Evolutionary conservation across 306 rosid genomes (phyloP), one percentile per base, ranked within the genome.

Genomic region (Fragaria iinumae): DNA sequence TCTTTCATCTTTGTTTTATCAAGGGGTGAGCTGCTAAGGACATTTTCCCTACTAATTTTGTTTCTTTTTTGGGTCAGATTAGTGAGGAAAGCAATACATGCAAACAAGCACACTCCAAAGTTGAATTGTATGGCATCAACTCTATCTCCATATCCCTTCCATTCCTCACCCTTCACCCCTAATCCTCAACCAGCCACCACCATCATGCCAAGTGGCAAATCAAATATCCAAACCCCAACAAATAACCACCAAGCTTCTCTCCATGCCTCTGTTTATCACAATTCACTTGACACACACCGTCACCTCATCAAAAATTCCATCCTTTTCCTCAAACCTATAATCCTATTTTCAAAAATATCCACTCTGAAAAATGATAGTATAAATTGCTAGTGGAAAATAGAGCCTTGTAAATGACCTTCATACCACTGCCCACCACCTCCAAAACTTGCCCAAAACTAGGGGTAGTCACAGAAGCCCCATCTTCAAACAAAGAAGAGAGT

Each of bases 91-190:
- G 43, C 21, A 16, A 32, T 63, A 6, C 43, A 63, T 63, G 68
- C 43, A 63, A 16, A 63, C 45, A 64, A 60, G n/a, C 43, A 64
- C 67, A 16, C 20, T 64, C 69, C 68, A 14, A 63, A 32, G 34
- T 34, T 34, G 44, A 36, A 38, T 7, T 20, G 70, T 66, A 66
- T 66, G 70, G 16, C 70, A 66, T 34, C 10, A 66, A 20, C 48
- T 63, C 80, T 70, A 72, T 76, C 72, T 71, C 80, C 77, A 86
- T 76, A 41, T 88, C 93, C 74, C 87, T 86, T 86, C 87, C 88
- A 79, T 66, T 84, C 93, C 87, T 76, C 89, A 87, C 92, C 98
- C 83, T 84, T 75, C 87, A 91, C 79, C 83, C 89, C 97, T 89
- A 82, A 96, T 92, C 99, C 85, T 82, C 82, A 80, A 88, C 78